Base-by-base conservation (phyloP, 2,329 filamentous ascomycete species). In the Mollisiaceae sp. region DNA sequence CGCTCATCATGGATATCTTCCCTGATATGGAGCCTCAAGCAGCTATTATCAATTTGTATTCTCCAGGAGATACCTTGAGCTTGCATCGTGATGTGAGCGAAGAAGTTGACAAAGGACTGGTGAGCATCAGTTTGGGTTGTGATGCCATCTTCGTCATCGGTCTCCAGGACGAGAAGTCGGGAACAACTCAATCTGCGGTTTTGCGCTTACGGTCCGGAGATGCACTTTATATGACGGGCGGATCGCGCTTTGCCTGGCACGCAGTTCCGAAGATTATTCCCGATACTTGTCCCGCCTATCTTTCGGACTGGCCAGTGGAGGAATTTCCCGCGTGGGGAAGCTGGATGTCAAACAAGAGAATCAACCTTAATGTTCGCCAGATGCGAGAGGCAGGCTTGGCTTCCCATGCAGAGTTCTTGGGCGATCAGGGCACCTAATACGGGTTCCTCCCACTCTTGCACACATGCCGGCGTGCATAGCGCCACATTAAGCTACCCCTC, bases 31-130 rank as follows among this genome's bases (percentile, higher is more conserved):
- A 85, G 60, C 88, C 94, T 0, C 89, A 98, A 79, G 94, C 95
- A 1, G 94, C 95, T 43, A 98, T 98, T 69, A 87, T 97, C 71
- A 98, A 98, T 77, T 84, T 98, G 59, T 98, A 98, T 79, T 91
- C 89, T 0, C 92, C 95, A 0, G 92, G 92, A 22, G 94, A 98
- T 75, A 96, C 91, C 0, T 88, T 98, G 77, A 94, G 92, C 80
- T 86, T 97, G 77, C 95, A 98, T 79, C 89, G 95, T 12, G 95
- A 99, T 75, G 93, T 98, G 50, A 96, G 93, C 69, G 95, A 98
- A 79, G 84, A 91, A 70, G 91, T 89, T 58, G 86, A 92, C 72
- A 87, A 84, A 61, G 92, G 92, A 0, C 83, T 98, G 35, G 87
- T 97, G 20, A 97, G 93, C 71, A 80, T 98, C 47, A 97, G 92